A percentile compares a stretch with the other conserved stretches of the same genome.
Conservation (phyloP, 2,329 filamentous ascomycete species). For the Didymellaceae sp. region DNA sequence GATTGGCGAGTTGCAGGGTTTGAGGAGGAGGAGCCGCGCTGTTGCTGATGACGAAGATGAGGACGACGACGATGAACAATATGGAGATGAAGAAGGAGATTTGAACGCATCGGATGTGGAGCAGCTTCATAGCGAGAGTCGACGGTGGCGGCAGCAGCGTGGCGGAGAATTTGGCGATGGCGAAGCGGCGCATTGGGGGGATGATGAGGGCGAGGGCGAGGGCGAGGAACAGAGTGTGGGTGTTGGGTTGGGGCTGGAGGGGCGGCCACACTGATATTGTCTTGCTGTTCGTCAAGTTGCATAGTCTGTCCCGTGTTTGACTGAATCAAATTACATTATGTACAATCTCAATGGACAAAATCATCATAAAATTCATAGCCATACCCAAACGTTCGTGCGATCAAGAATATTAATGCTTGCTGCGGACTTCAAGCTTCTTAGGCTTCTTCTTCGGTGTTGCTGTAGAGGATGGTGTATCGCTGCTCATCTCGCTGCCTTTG, state of each 20-base stretch:
- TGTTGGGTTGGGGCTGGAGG: conserved; percentile 19
- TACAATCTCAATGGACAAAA: not conserved
- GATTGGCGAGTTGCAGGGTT: conserved; percentile 24
- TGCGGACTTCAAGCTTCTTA: conserved; percentile 46
- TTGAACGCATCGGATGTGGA: not conserved
- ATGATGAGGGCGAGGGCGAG: conserved; percentile 25
- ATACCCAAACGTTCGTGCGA: not conserved
- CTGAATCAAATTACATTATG: not conserved
- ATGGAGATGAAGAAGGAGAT: not conserved
- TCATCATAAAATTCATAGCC: not conserved
- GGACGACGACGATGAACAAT: conserved; percentile 1
- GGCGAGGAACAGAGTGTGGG: conserved; percentile 23
- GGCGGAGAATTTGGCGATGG: conserved; percentile 9
- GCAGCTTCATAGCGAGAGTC: conserved; percentile 2
- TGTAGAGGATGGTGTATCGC: not conserved
- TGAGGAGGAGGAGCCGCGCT: conserved; percentile 54
- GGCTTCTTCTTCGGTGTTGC: conserved; percentile 46
- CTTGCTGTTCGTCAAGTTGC: not conserved
- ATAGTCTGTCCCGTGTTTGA: not conserved
- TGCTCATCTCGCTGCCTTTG: conserved; percentile 8
- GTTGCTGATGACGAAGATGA: conserved; percentile 53
- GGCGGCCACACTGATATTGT: not conserved
- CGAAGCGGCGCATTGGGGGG: conserved; percentile 28
- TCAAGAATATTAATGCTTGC: conserved; percentile 19
- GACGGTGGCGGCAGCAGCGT: conserved; percentile 15